phyloP scores from a whole-genome alignment of 306 rosid genomes.

The Styphnolobium japonicum region DNA sequence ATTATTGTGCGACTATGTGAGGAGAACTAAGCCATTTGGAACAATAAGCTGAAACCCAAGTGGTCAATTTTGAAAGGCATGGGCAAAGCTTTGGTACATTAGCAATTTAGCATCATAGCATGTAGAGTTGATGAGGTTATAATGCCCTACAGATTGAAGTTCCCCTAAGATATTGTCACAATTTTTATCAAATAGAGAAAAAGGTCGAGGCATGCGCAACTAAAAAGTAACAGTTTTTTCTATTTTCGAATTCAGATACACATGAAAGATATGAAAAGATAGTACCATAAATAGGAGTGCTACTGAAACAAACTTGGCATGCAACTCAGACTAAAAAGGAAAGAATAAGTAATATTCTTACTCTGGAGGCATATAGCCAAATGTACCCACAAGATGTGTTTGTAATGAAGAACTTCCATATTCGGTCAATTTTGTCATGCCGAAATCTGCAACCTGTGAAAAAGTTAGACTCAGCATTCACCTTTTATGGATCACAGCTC shows the following conservation, averaged over 20 bases:
- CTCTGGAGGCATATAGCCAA: constrained; percentile 86
- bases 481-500: neutral
- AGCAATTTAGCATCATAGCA: no score
- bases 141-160: no score
- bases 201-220: no score
- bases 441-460: constrained; percentile 78
- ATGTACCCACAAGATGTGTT: constrained; percentile 75
- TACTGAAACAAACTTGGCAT: neutral
- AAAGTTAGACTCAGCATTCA: constrained; percentile 10
- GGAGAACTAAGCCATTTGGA: no score
- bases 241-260: no score
- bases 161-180: neutral
- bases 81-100: no score
- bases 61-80: no score
- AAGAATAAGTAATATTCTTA: constrained; percentile 24
- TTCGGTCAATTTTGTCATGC: constrained; percentile 60
- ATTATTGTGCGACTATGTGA: no score
- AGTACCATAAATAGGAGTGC: neutral
- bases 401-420: constrained; percentile 54
- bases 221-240: no score
- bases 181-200: no score
- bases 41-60: no score
- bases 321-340: neutral
- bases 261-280: neutral
- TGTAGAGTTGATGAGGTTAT: no score